Evolutionary conservation across 2,329 filamentous ascomycete species (phyloP).

Genomic region (Orbilia javanica): DNA sequence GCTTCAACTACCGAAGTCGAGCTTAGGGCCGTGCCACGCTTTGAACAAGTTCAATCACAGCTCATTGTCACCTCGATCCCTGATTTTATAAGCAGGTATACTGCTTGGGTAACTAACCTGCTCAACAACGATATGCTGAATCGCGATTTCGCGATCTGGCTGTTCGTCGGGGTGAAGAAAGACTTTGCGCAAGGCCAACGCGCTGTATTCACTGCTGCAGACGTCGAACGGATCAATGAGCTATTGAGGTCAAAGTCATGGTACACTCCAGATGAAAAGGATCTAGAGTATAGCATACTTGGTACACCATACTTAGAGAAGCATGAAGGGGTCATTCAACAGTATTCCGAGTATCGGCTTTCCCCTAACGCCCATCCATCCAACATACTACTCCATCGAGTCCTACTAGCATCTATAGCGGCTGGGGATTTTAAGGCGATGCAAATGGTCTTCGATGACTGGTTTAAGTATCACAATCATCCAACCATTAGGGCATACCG

Average conservation of each 20-base stretch:
- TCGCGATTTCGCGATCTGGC: slow-evolving; percentile 43
- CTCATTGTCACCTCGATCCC: slow-evolving; percentile 6
- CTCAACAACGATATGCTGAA: slow-evolving; percentile 4
- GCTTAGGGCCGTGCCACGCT: slow-evolving; percentile 10
- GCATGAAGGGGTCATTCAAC: slow-evolving; percentile 48
- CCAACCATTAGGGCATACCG: slow-evolving; percentile 63
- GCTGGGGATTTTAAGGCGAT: slow-evolving; percentile 64
- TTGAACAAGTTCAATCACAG: slow-evolving; percentile 18
- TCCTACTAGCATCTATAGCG: slow-evolving; percentile 63
- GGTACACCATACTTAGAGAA: slow-evolving; percentile 25
- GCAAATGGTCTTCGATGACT: slow-evolving; percentile 65
- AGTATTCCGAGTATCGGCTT: slow-evolving; percentile 59
- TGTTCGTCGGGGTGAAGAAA: slow-evolving; percentile 24
- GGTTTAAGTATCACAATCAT: slow-evolving; percentile 62
- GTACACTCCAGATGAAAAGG: slow-evolving; percentile 24
- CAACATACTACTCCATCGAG: slow-evolving; percentile 60
- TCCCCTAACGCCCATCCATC: slow-evolving; percentile 29
- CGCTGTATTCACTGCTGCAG: not conserved
- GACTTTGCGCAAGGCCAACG: not conserved
- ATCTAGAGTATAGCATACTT: slow-evolving; percentile 37
- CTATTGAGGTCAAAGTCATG: slow-evolving; percentile 9
- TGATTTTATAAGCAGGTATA: slow-evolving; percentile 28
- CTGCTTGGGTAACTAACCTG: slow-evolving; percentile 29
- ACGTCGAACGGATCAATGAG: slow-evolving; percentile 6
- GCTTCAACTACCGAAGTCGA: not conserved